Evolutionary conservation across 106 monocot genomes (phyloP).

Genomic region (Iris macrosiphon): DNA sequence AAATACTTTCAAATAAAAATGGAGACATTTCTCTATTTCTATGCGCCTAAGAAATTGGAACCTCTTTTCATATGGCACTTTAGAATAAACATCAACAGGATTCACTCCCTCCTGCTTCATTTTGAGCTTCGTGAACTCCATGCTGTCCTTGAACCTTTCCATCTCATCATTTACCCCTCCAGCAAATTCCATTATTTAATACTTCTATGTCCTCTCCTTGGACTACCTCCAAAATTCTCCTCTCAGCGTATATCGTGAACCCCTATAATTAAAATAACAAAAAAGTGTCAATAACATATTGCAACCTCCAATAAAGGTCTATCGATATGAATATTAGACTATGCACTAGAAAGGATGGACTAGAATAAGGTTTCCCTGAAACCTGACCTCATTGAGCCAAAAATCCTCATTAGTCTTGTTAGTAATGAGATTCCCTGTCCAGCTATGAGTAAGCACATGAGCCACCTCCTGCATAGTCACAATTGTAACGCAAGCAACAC

Average conservation of each 20-base stretch:
- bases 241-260: constrained; percentile 91
- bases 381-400: constrained; percentile 99
- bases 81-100: constrained; percentile 84
- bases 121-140: constrained; percentile 97
- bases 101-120: constrained; percentile 71
- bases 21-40: constrained; percentile 36
- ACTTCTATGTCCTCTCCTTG: constrained; percentile 81
- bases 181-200: constrained; percentile 87
- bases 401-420: constrained; percentile 96
- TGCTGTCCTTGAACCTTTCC: constrained; percentile 88
- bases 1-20: not conserved
- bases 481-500: no score
- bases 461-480: constrained; percentile 65
- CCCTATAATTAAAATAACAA: constrained; percentile 46
- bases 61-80: constrained; percentile 96
- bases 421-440: constrained; percentile 96
- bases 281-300: no score
- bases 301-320: no score
- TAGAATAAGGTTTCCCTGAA: no score
- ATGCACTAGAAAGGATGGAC: no score
- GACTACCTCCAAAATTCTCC: constrained; percentile 94
- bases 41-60: constrained; percentile 98
- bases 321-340: no score
- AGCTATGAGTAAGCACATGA: constrained; percentile 96
- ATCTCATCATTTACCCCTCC: constrained; percentile 76